Evolutionary conservation across 169 alveolate species (phyloP).

Genomic region (Babesia bovis): DNA sequence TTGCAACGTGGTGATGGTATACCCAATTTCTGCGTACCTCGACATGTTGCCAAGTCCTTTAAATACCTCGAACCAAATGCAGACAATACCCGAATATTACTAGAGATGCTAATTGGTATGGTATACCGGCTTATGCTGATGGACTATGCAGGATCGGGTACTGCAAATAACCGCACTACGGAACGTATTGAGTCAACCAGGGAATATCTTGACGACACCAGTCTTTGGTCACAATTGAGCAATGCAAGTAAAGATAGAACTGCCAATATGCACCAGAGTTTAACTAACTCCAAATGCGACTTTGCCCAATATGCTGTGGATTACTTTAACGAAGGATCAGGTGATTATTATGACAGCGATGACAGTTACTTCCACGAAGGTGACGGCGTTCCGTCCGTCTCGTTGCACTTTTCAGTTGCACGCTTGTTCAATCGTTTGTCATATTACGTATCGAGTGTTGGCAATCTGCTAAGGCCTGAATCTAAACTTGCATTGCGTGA

Average conservation of each 20-base stretch:
- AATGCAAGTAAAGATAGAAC: neutral
- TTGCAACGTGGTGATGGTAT: neutral
- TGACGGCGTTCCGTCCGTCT: neutral
- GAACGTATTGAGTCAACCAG: neutral
- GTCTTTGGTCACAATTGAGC: neutral
- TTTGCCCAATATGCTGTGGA: neutral
- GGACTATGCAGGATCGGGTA: neutral
- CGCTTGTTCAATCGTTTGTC: neutral
- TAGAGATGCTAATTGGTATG: conserved; percentile 25
- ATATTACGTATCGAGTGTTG: neutral
- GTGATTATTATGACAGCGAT: neutral
- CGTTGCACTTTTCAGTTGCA: neutral
- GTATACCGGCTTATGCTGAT: conserved; percentile 1
- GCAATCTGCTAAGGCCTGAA: neutral
- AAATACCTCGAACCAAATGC: neutral
- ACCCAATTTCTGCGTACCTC: neutral
- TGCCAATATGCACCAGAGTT: neutral
- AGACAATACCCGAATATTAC: neutral
- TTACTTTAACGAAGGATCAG: neutral
- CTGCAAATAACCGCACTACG: neutral
- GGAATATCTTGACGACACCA: neutral
- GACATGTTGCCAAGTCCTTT: neutral
- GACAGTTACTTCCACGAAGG: neutral
- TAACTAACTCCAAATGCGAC: neutral
- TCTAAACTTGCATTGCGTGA: neutral